Evolutionary conservation across 371 early-diverging fungal species (phyloP).

Genomic region (Mucor piriformis): DNA sequence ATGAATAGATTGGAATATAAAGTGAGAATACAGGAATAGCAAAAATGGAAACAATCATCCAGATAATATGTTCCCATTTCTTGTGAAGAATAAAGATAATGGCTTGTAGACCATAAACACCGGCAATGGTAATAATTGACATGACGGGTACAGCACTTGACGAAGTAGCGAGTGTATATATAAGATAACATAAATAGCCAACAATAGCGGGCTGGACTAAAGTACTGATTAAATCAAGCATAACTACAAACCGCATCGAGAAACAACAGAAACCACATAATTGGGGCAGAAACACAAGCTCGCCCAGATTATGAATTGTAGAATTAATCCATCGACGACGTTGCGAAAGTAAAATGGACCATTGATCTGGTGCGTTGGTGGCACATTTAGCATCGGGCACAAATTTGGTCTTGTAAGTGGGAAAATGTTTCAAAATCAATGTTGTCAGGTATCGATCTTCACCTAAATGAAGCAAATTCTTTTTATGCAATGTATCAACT

Average conservation of each 20-base stretch:
- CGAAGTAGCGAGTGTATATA: constrained; percentile 52
- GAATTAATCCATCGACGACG: constrained; percentile 99
- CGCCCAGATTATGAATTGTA: constrained; percentile 95
- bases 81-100: constrained; percentile 80
- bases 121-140: constrained; percentile 69
- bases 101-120: constrained; percentile 80
- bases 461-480: constrained; percentile 83
- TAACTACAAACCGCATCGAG: constrained; percentile 96
- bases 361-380: constrained; percentile 96
- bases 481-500: constrained; percentile 98
- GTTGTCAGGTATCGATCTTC: constrained; percentile 97
- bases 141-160: constrained; percentile 49
- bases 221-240: constrained; percentile 89
- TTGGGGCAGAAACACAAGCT: constrained; percentile 83
- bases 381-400: constrained; percentile 94
- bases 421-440: constrained; percentile 98
- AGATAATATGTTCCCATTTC: constrained; percentile 90
- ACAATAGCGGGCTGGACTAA: constrained; percentile 90
- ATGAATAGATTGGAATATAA: constrained; percentile 79
- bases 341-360: constrained; percentile 94
- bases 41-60: constrained; percentile 91
- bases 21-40: constrained; percentile 84
- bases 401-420: constrained; percentile 95
- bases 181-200: constrained; percentile 74
- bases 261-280: constrained; percentile 96